Base-by-base conservation (phyloP, 805 yeast species). In the Ogataea pignaliae region DNA sequence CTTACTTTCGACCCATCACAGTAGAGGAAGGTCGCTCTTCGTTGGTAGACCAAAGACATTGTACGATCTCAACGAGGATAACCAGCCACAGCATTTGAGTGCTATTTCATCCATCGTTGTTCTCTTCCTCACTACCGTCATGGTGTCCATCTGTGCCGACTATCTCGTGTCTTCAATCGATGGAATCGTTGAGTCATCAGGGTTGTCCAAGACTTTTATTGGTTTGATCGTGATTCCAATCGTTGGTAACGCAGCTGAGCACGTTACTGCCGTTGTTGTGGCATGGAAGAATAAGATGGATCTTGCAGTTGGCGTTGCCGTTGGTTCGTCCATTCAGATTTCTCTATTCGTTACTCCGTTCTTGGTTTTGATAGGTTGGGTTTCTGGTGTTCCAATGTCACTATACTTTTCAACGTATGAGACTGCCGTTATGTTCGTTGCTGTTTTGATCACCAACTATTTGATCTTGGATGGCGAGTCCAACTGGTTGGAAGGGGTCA, bases 241-340 rank as follows among this genome's bases (percentile, higher is more conserved):
- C 50, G 98, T 93, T 26, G 99, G 98, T 44, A 93, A 93, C 59
- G 99, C 99, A 3, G 98, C 98, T 11, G 99, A 93, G 66, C 99
- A 93, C 65, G 98, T 88, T 41, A 93, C 99, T 15, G 96, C 98
- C 3, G 85, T 93, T 32, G 77, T 88, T 49, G 98, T 93, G 39
- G 98, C 99, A 17, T 79, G 82, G 76, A 89, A 89, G 68, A 88
- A 93, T 66, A 93, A 93, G 69, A 93, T 93, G 97, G 98, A 93
- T 64, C 76, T 93, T 47, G 97, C 99, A 12, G 78, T 93, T 54
- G 96, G 97, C 46, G 98, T 93, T 38, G 98, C 99, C 2, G 83
- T 93, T 47, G 99, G 99, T 16, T 86, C 96, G 1, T 88, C 97
- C 3, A 77, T 93, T 65, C 99, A 93, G 67, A 90, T 93, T 57